These are phyloP conservation scores for Tricholoma terreum DNA, from an alignment of 768 basidiomycete species.

Conservation along the genomic window DNA sequence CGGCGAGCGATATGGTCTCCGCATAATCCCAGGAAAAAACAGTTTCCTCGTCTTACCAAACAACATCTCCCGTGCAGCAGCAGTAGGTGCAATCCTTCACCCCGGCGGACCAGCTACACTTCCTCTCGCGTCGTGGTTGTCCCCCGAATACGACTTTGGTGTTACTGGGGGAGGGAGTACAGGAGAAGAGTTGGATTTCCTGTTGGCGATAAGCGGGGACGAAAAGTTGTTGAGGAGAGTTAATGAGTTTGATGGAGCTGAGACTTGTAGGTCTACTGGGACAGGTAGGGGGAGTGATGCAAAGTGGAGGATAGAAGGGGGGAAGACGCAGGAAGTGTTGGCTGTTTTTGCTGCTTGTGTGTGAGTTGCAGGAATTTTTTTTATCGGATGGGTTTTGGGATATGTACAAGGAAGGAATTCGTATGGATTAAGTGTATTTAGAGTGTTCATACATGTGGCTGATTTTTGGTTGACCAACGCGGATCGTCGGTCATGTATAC, in stretches of 20 bases:
- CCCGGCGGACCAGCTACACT: slow-evolving; percentile 50
- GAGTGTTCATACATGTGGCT: no score
- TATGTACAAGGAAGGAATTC: neutral
- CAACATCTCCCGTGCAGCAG: slow-evolving; percentile 80
- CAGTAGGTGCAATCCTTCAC: slow-evolving; percentile 75
- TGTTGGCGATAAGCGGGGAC: slow-evolving; percentile 68
- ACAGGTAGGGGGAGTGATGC: slow-evolving; percentile 71
- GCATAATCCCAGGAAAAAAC: slow-evolving; percentile 78
- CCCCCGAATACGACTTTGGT: slow-evolving; percentile 23
- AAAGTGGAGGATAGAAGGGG: slow-evolving; percentile 55
- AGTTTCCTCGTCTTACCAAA: slow-evolving; percentile 82
- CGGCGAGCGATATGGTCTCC: slow-evolving; percentile 77
- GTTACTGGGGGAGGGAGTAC: slow-evolving; percentile 28
- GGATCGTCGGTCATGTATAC: no score
- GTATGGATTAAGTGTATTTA: no score
- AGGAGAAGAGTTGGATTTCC: slow-evolving; percentile 49
- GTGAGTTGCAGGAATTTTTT: no score
- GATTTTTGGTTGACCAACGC: no score
- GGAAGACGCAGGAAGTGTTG: slow-evolving; percentile 30
- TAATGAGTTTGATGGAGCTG: slow-evolving; percentile 69
- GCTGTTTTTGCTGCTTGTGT: slow-evolving; percentile 19
- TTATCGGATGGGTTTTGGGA: no score
- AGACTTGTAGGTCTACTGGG: slow-evolving; percentile 69
- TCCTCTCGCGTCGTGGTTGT: slow-evolving; percentile 36
- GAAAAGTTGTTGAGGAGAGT: slow-evolving; percentile 74